phyloP scores from a whole-genome alignment of 805 yeast genomes.

The Myxozyma neglecta region DNA sequence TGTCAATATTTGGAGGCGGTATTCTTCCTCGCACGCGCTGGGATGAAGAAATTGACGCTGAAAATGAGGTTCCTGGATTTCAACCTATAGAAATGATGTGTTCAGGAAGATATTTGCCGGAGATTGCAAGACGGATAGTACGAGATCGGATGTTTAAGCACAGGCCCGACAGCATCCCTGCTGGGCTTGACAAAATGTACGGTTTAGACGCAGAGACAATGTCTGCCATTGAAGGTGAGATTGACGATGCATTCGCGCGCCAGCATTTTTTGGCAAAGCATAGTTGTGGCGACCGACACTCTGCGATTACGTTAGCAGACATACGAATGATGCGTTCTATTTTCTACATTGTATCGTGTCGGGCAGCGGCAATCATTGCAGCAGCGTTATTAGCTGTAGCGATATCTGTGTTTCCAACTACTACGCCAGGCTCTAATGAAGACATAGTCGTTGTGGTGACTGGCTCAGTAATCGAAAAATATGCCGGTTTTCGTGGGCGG shows the following conservation, averaged over 20 bases:
- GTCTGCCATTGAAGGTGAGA: slow-evolving; percentile 35
- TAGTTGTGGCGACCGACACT: slow-evolving; percentile 4
- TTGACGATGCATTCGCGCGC: slow-evolving; percentile 32
- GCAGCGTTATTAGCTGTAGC: slow-evolving; percentile 32
- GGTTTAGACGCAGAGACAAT: slow-evolving; percentile 35
- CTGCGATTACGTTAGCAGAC: slow-evolving; percentile 28
- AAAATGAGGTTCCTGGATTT: slow-evolving; percentile 67
- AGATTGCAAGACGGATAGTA: slow-evolving; percentile 68
- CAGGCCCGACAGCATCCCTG: slow-evolving; percentile 25
- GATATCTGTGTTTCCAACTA: slow-evolving; percentile 34
- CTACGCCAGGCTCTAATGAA: slow-evolving; percentile 21
- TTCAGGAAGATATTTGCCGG: slow-evolving; percentile 88
- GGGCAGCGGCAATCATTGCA: slow-evolving; percentile 41
- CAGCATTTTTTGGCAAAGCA: slow-evolving; percentile 28
- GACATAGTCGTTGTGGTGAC: slow-evolving; percentile 37
- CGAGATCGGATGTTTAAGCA: slow-evolving; percentile 58
- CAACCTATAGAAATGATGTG: slow-evolving; percentile 87
- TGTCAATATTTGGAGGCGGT: too few relatives aligned
- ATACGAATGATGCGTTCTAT: slow-evolving; percentile 33
- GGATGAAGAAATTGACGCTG: slow-evolving; percentile 65
- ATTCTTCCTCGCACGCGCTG: slow-evolving; percentile 74
- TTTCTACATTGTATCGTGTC: slow-evolving; percentile 37
- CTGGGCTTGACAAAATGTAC: slow-evolving; percentile 33
- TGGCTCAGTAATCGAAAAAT: slow-evolving; percentile 40
- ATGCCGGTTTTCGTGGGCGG: slow-evolving; percentile 36